Evolutionary conservation across 139 green algal species (phyloP), one percentile per base, ranked within the genome.

Genomic region (Picochlorum sp.): DNA sequence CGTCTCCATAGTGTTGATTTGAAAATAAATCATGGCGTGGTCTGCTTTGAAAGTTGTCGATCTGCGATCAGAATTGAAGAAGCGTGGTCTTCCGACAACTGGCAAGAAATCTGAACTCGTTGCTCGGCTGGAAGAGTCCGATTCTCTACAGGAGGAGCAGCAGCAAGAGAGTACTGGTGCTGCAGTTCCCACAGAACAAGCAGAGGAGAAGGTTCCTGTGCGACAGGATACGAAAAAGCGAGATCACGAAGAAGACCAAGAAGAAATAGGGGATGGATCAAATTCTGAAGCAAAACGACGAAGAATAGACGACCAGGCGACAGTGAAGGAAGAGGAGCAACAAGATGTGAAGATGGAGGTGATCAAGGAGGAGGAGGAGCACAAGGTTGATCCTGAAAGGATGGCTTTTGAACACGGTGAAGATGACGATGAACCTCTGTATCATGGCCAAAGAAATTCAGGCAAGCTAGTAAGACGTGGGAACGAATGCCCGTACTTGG

Each of bases 401-500:
- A 65, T 26, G 4, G 20, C 7, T 28, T 61, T 54, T 54, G 11
- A 54, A 7, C 31, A 44, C 2, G 68, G 72, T 8, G 61, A 67
- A 60, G 62, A 75, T 7, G 70, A 80, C 20, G 76, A 84, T 38
- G 77, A 85, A 11, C 63, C 76, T 0, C 50, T 81, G 4, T 2
- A 66, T 54, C 47, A 54, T 9, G 47, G 47, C 4, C 47, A 54
- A 26, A 21, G 47, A 24, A 54, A 54, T 4, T 60, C 62, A 28
- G 50, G 23, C 18, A 51, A 34, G 14, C 47, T 30, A 26, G 66
- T 89, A 10, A 78, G 77, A 18, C 78, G 69, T 23, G 89, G 89
- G 4, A 57, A 63, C 16, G 89, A 96, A 54, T 98, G 93, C 73
- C 93, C 93, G 9, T 98, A 97, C 71, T 68, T 98, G n/a, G 94